Base-by-base conservation (phyloP, 345 rosid genomes). In the Linum tenue region DNA sequence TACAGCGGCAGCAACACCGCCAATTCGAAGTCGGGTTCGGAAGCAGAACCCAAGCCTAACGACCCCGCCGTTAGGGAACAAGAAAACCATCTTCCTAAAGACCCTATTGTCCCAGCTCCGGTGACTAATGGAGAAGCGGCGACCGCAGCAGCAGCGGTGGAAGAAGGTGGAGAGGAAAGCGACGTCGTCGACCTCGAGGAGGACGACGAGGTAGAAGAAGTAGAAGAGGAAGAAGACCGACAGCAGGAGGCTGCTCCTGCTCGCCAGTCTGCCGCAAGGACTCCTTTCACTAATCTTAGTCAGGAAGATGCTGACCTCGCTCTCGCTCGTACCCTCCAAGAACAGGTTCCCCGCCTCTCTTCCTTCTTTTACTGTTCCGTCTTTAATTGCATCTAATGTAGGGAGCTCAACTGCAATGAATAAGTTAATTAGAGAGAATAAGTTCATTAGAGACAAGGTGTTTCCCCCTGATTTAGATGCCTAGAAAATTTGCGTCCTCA, bases 241-340 rank as follows among this genome's bases (percentile, higher is more conserved):
- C 75, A 60, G 51, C 66, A 72, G 60, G 67, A n/a, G 14, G 59
- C 48, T 5, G 64, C 61, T 44, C 73, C 57, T 56, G 37, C 31
- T 44, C 44, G 58, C 44, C 81, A 67, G 39, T 69, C 86, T 36
- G 68, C 92, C 1, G 35, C 71, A 60, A 79, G 96, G 73, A 88
- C 90, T 78, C 92, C 96, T 39, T 94, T 94, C 70, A 78, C 88
- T 72, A 72, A 81, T 73, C 85, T 90, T 16, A 84, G 85, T 67
- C 97, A 88, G 80, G 84, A 85, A 56, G 97, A 94, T 69, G 92
- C 99, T 44, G 96, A 91, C 83, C 91, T 84, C 38, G 95, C 90
- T 68, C 99, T 91, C 56, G 96, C 97, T 36, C 88, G 95, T 16
- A 80, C 88, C 65, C 92, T 88, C 10, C 97, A 90, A 75, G 99